A percentile compares a stretch with the other conserved stretches of the same genome.
These are phyloP conservation scores for Cercophora newfieldiana DNA, from an alignment of 495 filamentous ascomycete genomes.

Conservation along the genomic window DNA sequence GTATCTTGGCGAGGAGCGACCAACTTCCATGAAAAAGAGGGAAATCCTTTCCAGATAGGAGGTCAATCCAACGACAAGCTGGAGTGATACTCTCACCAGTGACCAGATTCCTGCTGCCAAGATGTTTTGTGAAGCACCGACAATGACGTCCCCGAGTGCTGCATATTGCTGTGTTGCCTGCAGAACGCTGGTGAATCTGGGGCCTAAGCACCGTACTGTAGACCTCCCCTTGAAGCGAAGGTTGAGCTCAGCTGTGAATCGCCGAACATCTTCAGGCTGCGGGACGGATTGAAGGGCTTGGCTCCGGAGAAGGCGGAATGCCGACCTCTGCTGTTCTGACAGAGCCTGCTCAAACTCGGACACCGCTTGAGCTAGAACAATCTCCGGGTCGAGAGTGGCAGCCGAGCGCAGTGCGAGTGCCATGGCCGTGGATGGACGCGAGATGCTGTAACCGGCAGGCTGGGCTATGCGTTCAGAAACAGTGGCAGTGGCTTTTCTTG, in stretches of 20 bases:
- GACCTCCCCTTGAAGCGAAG: neutral
- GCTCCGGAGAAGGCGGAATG: neutral
- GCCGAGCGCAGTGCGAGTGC: neutral
- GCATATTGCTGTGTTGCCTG: slow-evolving; percentile 46
- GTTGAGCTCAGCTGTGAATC: slow-evolving; percentile 1
- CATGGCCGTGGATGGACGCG: too few species aligned
- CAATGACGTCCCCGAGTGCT: slow-evolving; percentile 41
- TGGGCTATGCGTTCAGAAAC: too few species aligned
- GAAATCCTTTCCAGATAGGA: neutral
- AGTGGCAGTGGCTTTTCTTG: too few species aligned
- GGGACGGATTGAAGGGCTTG: neutral
- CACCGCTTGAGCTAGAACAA: neutral
- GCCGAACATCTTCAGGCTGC: neutral
- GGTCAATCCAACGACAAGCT: neutral
- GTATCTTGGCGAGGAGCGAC: neutral
- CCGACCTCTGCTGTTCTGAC: neutral
- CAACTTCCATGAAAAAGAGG: neutral
- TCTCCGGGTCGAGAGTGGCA: neutral
- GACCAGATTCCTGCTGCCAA: slow-evolving; percentile 47
- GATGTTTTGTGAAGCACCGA: slow-evolving; percentile 47
- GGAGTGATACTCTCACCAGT: slow-evolving; percentile 29
- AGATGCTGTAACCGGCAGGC: too few species aligned
- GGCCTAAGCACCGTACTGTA: slow-evolving; percentile 38
- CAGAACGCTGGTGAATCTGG: slow-evolving; percentile 43
- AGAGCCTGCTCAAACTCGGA: neutral